These are phyloP conservation scores for Malassezia sp. DNA, from an alignment of 1,284 basidiomycete species.

Conservation along the genomic window DNA sequence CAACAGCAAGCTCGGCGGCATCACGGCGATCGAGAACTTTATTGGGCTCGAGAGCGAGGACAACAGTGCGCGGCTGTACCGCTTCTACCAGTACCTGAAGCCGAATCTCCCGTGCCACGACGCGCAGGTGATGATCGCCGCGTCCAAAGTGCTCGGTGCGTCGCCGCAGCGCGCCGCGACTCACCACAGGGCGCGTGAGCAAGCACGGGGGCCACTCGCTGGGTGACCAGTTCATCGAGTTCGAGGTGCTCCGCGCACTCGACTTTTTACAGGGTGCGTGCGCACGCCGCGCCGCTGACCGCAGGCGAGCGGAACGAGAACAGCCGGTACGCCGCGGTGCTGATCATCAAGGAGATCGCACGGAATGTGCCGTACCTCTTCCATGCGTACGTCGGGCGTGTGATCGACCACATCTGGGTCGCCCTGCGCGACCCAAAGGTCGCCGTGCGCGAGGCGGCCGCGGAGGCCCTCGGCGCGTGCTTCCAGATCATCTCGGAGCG, in stretches of 20 bases:
- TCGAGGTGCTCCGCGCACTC: slow-evolving; percentile 68
- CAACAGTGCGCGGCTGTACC: slow-evolving; percentile 60
- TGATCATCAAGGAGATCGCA: slow-evolving; percentile 46
- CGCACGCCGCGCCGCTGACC: too few relatives aligned
- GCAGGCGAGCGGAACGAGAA: slow-evolving; percentile 50
- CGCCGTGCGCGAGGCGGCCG: slow-evolving; percentile 40
- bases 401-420: slow-evolving; percentile 44
- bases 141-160: slow-evolving; percentile 73
- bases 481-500: slow-evolving; percentile 40
- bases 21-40: slow-evolving; percentile 57
- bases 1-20: slow-evolving; percentile 66
- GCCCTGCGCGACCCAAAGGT: slow-evolving; percentile 40
- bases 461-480: slow-evolving; percentile 44
- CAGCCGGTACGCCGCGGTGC: slow-evolving; percentile 45
- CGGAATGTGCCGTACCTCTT: slow-evolving; percentile 43
- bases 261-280: slow-evolving; percentile 58
- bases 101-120: slow-evolving; percentile 70
- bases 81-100: slow-evolving; percentile 84
- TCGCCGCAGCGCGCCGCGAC: too few relatives aligned
- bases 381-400: slow-evolving; percentile 38
- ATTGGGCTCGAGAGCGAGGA: slow-evolving; percentile 26
- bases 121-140: slow-evolving; percentile 74
- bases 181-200: slow-evolving; percentile 68
- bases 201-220: slow-evolving; percentile 67
- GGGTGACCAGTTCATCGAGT: slow-evolving; percentile 75